Evolutionary conservation across 805 yeast genomes (phyloP).

Genomic region (Trichomonascus vanleenenianus): DNA sequence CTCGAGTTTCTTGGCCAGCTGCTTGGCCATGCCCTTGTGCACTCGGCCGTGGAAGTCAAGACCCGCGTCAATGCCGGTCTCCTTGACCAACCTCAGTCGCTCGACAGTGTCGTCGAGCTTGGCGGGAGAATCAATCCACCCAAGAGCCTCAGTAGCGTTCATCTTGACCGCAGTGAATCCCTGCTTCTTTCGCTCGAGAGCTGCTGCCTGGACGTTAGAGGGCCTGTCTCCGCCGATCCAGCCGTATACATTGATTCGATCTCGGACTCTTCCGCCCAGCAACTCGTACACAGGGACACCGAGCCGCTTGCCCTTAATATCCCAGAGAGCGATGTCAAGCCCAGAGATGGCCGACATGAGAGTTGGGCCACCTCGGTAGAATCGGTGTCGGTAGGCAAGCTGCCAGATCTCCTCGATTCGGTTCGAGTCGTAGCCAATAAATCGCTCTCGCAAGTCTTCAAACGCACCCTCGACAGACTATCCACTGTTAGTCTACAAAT

Average conservation of each 20-base stretch:
- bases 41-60: slow-evolving; percentile 27
- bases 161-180: slow-evolving; percentile 30
- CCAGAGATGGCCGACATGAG: slow-evolving; percentile 28
- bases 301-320: slow-evolving; percentile 26
- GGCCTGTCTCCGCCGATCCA: slow-evolving; percentile 30
- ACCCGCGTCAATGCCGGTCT: slow-evolving; percentile 25
- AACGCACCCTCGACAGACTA: slow-evolving; percentile 26
- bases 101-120: slow-evolving; percentile 23
- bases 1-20: slow-evolving; percentile 22
- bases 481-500: too few relatives aligned
- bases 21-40: slow-evolving; percentile 28
- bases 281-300: slow-evolving; percentile 27
- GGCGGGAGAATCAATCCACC: slow-evolving; percentile 23
- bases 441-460: slow-evolving; percentile 25
- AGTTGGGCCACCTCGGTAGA: slow-evolving; percentile 29
- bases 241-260: slow-evolving; percentile 24
- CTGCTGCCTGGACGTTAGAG: slow-evolving; percentile 22
- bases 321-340: slow-evolving; percentile 29
- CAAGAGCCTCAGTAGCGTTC: slow-evolving; percentile 27
- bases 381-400: slow-evolving; percentile 25
- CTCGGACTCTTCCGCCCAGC: slow-evolving; percentile 27
- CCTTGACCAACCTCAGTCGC: slow-evolving; percentile 19
- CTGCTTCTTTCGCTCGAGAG: slow-evolving; percentile 23
- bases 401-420: slow-evolving; percentile 25
- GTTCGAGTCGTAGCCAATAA: slow-evolving; percentile 27